phyloP scores from a whole-genome alignment of 2,329 filamentous ascomycete genomes.

The Neurospora sp. region DNA sequence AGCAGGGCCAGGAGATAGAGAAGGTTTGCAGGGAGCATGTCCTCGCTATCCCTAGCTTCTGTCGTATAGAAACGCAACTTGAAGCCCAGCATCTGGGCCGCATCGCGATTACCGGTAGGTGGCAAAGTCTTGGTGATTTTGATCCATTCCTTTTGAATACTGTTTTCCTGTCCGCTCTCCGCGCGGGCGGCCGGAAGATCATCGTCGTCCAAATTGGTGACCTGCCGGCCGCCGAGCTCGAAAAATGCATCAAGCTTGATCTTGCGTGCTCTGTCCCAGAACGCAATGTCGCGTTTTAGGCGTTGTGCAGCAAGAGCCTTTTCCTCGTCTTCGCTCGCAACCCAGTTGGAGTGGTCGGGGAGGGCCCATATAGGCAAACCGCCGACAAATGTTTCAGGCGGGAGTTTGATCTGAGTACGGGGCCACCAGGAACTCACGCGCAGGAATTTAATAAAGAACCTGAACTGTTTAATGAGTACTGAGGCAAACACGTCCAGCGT shows the following conservation, averaged over 20 bases:
- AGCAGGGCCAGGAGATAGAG: constrained; percentile 85
- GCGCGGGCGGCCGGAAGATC: constrained; percentile 31
- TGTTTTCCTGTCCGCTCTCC: constrained; percentile 39
- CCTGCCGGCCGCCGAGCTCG: constrained; percentile 66
- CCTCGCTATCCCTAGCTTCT: constrained; percentile 59
- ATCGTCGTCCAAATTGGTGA: constrained; percentile 48
- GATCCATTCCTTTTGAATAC: constrained; percentile 63
- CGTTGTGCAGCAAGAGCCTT: constrained; percentile 44
- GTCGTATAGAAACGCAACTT: constrained; percentile 94
- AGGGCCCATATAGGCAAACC: constrained; percentile 81
- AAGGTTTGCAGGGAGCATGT: constrained; percentile 80
- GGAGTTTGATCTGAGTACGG: constrained; percentile 40
- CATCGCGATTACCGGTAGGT: constrained; percentile 77
- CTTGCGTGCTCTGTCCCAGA: constrained; percentile 73
- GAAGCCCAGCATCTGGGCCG: constrained; percentile 91
- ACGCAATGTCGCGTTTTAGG: constrained; percentile 57
- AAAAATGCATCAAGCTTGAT: constrained; percentile 78
- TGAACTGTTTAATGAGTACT: constrained; percentile 81
- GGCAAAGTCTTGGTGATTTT: constrained; percentile 70
- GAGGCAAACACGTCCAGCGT: constrained; percentile 92
- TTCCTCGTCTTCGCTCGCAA: constrained; percentile 59
- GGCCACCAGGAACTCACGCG: constrained; percentile 97
- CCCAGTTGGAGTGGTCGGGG: constrained; percentile 56
- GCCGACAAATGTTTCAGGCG: constrained; percentile 38
- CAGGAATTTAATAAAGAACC: constrained; percentile 90